Evolutionary conservation across 208 protist species (phyloP), one percentile per base, ranked within the genome.

Genomic region (Crithidia fasciculata): DNA sequence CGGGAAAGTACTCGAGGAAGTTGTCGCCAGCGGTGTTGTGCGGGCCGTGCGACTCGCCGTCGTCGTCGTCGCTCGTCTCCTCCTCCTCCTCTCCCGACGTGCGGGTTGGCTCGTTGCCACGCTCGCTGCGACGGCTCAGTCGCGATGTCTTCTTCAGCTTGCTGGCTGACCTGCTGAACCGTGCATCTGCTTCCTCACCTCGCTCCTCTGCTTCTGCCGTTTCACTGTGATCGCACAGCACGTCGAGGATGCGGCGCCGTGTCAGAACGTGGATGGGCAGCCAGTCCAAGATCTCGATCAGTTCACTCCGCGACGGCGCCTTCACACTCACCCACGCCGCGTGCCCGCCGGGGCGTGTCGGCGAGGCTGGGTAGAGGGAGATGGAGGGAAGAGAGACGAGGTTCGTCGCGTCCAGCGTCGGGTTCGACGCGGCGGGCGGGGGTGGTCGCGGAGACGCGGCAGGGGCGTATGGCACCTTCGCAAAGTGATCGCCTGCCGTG

Each of bases 1-100:
- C 57, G 0, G 83, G 86, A 62, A 84, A 91, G 82, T 86, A 91
- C 69, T 89, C 84, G 28, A 89, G 44, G 18, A 72, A 63, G 62
- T 89, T 83, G 47, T 79, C 67, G 9, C 10, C 28, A 15, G 54
- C 43, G 50, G 3, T 41, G 39, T 1, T 10, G 55, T 40, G 18
- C 36, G n/a, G 49, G 7, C 1, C 4, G 36, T 54, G 49, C 19
- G 10, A 13, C n/a, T 53, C 59, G 18, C 37, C 59, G 45, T 69
- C 50, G 37, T 60, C 54, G 58, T 49, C 12, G 16, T 56, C 15
- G 40, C 44, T 50, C 13, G 12, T 3, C 3, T 36, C 15, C 4
- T 43, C 43, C 8, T 39, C 62, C 10, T 52, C 47, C 5, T 58
- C 56, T 9, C 19, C 8, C 36, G 37, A 6, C 7, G 9, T 4